A percentile compares a stretch with the other conserved stretches of the same genome.
Evolutionary conservation across 106 monocot genomes (phyloP).

Genomic region (Dioscorea alata): DNA sequence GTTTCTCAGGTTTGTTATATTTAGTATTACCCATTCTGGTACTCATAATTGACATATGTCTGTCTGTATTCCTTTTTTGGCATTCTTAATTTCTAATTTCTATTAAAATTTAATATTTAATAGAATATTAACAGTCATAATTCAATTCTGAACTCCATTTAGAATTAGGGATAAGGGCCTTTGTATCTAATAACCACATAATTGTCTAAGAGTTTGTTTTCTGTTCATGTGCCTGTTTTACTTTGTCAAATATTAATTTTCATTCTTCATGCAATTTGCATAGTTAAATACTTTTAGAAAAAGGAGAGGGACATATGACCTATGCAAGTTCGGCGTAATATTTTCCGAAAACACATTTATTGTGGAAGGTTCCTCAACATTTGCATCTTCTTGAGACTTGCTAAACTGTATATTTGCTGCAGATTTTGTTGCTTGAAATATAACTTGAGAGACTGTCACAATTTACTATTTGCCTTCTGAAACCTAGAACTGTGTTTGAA

Average conservation of each 20-base stretch:
- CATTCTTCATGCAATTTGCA: too few relatives aligned
- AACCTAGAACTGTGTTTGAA: background rate
- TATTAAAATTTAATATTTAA: background rate
- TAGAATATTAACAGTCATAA: background rate
- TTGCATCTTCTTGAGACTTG: background rate
- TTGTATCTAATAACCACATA: too few relatives aligned
- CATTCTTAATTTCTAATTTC: background rate
- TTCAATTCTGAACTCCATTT: background rate
- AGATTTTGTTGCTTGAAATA: background rate
- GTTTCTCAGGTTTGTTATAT: slow-evolving; percentile 60
- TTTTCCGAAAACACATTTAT: background rate
- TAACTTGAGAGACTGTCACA: background rate
- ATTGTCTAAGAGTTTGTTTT: too few relatives aligned
- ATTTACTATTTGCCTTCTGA: background rate
- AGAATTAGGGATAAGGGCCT: too few relatives aligned
- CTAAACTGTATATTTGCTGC: background rate
- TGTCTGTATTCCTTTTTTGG: slow-evolving; percentile 3
- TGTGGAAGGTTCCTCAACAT: background rate
- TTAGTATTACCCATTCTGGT: background rate
- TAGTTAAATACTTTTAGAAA: too few relatives aligned
- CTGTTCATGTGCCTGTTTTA: too few relatives aligned
- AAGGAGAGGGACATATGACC: too few relatives aligned
- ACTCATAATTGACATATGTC: background rate
- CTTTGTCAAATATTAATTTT: too few relatives aligned
- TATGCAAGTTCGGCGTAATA: background rate